phyloP scores from a whole-genome alignment of 83 land plant genomes.

The Picea abies region DNA sequence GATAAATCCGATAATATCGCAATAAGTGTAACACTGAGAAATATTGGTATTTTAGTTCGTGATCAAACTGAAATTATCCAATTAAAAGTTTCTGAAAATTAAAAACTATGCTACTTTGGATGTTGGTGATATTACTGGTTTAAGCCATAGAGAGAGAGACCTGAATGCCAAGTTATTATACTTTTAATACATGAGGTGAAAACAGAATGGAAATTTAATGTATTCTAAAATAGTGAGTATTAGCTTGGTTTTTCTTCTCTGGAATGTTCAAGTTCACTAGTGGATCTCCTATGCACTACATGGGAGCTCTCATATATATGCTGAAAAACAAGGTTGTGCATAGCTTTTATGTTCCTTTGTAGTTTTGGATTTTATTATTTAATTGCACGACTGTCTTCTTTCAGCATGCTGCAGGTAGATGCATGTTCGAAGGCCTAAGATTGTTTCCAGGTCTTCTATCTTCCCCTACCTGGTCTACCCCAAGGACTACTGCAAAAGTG shows the following conservation, averaged over 20 bases:
- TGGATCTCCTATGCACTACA: background rate
- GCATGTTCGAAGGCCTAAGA: conserved; percentile 55
- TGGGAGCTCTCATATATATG: background rate
- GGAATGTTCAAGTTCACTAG: background rate
- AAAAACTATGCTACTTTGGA: too few species aligned
- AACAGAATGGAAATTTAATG: background rate
- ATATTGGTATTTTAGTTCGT: too few species aligned
- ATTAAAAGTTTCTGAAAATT: too few species aligned
- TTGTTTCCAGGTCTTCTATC: conserved; percentile 46
- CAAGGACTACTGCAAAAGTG: conserved; percentile 33
- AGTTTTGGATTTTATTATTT: background rate
- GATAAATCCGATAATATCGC: too few species aligned
- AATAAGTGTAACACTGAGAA: too few species aligned
- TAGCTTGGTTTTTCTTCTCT: background rate
- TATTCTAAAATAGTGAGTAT: background rate
- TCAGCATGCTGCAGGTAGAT: conserved; percentile 65
- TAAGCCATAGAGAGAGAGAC: background rate
- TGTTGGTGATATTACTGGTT: too few species aligned
- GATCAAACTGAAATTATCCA: too few species aligned
- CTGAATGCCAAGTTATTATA: background rate
- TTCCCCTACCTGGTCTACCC: conserved; percentile 26
- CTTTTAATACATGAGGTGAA: background rate
- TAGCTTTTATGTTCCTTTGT: background rate
- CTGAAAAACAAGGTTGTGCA: background rate
- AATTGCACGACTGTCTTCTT: background rate